phyloP scores from a whole-genome alignment of 495 filamentous ascomycete species.

The Hypoxylon trugodes region DNA sequence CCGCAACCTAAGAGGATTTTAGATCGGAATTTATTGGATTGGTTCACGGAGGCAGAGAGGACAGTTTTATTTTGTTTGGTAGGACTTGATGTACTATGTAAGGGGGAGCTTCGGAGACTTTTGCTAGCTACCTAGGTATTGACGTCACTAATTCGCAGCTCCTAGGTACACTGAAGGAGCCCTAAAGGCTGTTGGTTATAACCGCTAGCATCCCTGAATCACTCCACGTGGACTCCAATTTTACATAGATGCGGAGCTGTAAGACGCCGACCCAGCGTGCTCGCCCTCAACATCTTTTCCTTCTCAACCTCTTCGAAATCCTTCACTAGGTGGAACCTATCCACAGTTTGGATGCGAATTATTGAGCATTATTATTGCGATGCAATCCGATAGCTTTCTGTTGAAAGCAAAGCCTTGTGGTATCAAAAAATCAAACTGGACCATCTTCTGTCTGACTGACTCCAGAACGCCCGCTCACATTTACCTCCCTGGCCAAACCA shows the following conservation, averaged over 20 bases:
- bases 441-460: conserved; percentile 1
- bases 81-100: too few relatives aligned
- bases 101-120: conserved; percentile 16
- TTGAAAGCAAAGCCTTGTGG: conserved; percentile 15
- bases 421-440: conserved; percentile 21
- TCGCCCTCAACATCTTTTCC: background rate
- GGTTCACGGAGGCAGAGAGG: too few relatives aligned
- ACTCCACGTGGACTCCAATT: conserved; percentile 21
- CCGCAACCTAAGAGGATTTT: too few relatives aligned
- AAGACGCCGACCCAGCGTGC: background rate
- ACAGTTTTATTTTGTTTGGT: background rate
- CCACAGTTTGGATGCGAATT: background rate
- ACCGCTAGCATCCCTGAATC: conserved; percentile 17
- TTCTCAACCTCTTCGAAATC: background rate
- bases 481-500: conserved; percentile 12
- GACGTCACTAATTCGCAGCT: conserved; percentile 25
- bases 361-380: conserved; percentile 14
- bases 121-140: conserved; percentile 25
- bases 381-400: background rate
- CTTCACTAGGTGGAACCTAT: background rate
- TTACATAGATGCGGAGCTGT: conserved; percentile 5
- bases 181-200: background rate
- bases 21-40: too few relatives aligned
- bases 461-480: conserved; percentile 30
- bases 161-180: background rate